phyloP scores from a whole-genome alignment of 2,329 filamentous ascomycete species.

The Trichoderma sp. region DNA sequence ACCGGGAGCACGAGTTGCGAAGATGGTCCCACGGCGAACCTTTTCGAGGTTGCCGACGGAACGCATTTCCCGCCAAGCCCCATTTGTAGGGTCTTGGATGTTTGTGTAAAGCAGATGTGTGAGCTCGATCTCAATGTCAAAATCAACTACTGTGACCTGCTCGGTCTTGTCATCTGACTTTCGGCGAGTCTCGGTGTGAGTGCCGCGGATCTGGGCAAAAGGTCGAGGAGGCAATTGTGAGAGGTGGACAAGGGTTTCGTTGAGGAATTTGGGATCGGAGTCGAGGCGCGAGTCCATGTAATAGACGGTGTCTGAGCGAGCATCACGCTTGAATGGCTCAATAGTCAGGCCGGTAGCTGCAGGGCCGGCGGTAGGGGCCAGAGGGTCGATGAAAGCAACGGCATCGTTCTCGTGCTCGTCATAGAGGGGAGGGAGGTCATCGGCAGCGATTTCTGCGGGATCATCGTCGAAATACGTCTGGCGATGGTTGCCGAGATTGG shows the following conservation, averaged over 20 bases:
- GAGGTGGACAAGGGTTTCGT: constrained; percentile 47
- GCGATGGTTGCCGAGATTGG: constrained; percentile 20
- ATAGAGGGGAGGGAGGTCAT: constrained; percentile 52
- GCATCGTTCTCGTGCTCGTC: constrained; percentile 38
- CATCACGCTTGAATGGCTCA: constrained; percentile 37
- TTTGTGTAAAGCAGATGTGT: constrained; percentile 58
- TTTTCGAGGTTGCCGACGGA: constrained; percentile 61
- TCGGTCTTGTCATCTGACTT: constrained; percentile 39
- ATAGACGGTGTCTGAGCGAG: constrained; percentile 40
- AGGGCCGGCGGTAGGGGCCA: constrained; percentile 34
- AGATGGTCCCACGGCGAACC: constrained; percentile 64
- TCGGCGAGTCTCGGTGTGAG: constrained; percentile 48
- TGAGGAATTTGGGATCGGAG: constrained; percentile 46
- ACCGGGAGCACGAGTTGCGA: constrained; percentile 53
- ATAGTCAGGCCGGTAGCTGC: constrained; percentile 30
- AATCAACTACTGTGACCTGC: constrained; percentile 57
- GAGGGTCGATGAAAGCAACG: constrained; percentile 30
- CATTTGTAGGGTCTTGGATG: constrained; percentile 36
- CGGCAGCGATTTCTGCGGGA: constrained; percentile 37
- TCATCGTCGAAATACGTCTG: constrained; percentile 43
- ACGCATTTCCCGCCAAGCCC: constrained; percentile 48
- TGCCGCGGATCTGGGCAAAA: constrained; percentile 54
- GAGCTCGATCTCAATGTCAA: constrained; percentile 60
- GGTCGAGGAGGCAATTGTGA: constrained; percentile 55
- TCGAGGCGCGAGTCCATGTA: constrained; percentile 52